phyloP scores from a whole-genome alignment of 306 rosid species.

The Cucumis melo region DNA sequence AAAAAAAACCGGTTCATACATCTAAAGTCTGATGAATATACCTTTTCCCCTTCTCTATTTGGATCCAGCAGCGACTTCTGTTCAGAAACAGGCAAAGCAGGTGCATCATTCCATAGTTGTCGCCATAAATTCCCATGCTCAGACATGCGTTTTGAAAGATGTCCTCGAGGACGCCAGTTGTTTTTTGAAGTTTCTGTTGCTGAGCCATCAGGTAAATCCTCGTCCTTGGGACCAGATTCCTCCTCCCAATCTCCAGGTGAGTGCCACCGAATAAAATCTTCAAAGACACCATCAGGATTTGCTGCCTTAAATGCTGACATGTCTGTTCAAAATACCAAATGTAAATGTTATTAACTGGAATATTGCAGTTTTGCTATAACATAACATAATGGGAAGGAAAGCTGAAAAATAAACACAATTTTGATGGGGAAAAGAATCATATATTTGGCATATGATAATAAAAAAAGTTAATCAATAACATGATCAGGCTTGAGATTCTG shows the following conservation, averaged over 20 bases:
- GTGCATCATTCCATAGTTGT: constrained; percentile 66
- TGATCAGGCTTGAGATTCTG: not conserved
- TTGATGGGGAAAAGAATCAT: not conserved
- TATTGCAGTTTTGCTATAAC: not conserved
- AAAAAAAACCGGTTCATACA: not conserved
- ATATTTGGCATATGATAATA: not conserved
- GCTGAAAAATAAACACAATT: not conserved
- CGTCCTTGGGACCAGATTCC: constrained; percentile 17
- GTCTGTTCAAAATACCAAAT: constrained; percentile 36
- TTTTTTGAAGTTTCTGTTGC: constrained; percentile 24
- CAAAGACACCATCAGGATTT: constrained; percentile 83
- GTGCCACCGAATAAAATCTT: constrained; percentile 98
- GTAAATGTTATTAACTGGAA: not conserved
- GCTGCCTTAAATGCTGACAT: constrained; percentile 99
- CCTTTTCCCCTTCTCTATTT: constrained; percentile 94
- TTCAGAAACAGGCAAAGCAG: constrained; percentile 67
- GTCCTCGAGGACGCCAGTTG: constrained; percentile 73
- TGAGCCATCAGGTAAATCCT: constrained; percentile 23
- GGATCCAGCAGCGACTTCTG: constrained; percentile 93
- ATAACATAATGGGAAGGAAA: constrained; percentile 2
- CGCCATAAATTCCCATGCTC: constrained; percentile 89
- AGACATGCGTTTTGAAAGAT: constrained; percentile 88
- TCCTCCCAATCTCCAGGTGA: constrained; percentile 97
- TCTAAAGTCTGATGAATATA: constrained; percentile 13
- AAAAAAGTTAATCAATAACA: not conserved